Evolutionary conservation across 768 basidiomycete species (phyloP), one percentile per base, ranked within the genome.

Genomic region (Phaeotremella skinneri): DNA sequence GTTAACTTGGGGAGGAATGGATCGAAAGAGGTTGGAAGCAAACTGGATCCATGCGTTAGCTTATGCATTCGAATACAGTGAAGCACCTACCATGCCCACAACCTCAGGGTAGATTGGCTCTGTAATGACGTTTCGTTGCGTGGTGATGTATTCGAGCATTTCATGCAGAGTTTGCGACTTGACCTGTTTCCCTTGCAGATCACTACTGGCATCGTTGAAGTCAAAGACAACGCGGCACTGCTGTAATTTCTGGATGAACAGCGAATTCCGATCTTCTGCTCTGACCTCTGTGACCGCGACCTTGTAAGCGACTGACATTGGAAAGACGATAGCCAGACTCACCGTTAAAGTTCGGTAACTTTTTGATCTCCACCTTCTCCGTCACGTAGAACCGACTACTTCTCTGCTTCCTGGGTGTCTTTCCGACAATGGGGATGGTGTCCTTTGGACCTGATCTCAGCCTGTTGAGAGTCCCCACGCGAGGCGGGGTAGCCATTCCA

Each of bases 1-100:
- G 73, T 99, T 99, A 58, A 98, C 94, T 43, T 93, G 96, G 70
- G 96, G 96, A 79, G 96, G 96, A 84, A 99, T 98, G 73, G 96
- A 92, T 64, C 96, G 90, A 83, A 99, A 99, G 67, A 99, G 87
- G 80, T 99, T 99, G 75, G 88, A 87, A 50, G 90, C 88, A 82
- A 98, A 99, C 94, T 98, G 76, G 14, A 56, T 13, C 34, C 7
- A 23, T 9, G 27, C 16, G 16, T 42, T 25, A 50, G 45, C 31
- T 11, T 11, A 25, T 16, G n/a, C 29, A 23, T 6, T 23, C 39
- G 7, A 41, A 41, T 2, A 21, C 51, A 55, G 49, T 41, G 32
- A 52, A 37, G 30, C 13, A 63, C 89, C 64, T 65, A 91, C 94
- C 96, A 98, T 99, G 78, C 86, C 87, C 64, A 97, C 89, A 61